These are phyloP conservation scores for Kwoniella dejecticola DNA, from an alignment of 768 basidiomycete species.

Conservation along the genomic window DNA sequence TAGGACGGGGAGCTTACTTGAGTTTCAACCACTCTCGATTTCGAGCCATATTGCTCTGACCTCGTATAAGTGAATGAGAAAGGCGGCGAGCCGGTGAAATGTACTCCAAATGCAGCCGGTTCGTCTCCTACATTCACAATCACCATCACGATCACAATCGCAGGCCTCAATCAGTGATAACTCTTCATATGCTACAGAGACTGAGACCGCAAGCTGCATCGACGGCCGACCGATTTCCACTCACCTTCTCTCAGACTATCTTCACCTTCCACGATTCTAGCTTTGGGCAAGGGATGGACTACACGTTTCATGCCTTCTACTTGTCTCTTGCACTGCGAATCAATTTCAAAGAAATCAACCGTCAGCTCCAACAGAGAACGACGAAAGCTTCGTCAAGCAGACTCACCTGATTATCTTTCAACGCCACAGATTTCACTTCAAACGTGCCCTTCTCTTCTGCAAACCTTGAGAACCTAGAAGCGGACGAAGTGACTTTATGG, in stretches of 20 bases:
- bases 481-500: slow-evolving; percentile 71
- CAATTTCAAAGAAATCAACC: too few relatives aligned
- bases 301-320: slow-evolving; percentile 72
- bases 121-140: slow-evolving; percentile 63
- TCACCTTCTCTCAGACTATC: slow-evolving; percentile 89
- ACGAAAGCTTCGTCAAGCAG: too few relatives aligned
- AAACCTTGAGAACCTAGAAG: slow-evolving; percentile 79
- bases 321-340: slow-evolving; percentile 61
- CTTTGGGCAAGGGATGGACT: slow-evolving; percentile 82
- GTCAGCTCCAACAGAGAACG: too few relatives aligned
- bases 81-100: slow-evolving; percentile 85
- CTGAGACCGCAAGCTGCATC: too few relatives aligned
- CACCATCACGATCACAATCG: too few relatives aligned
- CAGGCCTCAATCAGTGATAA: too few relatives aligned
- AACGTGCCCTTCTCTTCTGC: slow-evolving; percentile 84
- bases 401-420: slow-evolving; percentile 79
- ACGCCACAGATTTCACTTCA: slow-evolving; percentile 80
- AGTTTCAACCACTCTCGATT: slow-evolving; percentile 49
- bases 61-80: slow-evolving; percentile 71
- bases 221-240: too few relatives aligned
- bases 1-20: slow-evolving; percentile 38
- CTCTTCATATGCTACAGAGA: too few relatives aligned
- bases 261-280: slow-evolving; percentile 83
- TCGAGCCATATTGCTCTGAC: slow-evolving; percentile 38
- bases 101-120: slow-evolving; percentile 88